Evolutionary conservation across 495 filamentous ascomycete genomes (phyloP).

Genomic region (Trichoderma reesei): DNA sequence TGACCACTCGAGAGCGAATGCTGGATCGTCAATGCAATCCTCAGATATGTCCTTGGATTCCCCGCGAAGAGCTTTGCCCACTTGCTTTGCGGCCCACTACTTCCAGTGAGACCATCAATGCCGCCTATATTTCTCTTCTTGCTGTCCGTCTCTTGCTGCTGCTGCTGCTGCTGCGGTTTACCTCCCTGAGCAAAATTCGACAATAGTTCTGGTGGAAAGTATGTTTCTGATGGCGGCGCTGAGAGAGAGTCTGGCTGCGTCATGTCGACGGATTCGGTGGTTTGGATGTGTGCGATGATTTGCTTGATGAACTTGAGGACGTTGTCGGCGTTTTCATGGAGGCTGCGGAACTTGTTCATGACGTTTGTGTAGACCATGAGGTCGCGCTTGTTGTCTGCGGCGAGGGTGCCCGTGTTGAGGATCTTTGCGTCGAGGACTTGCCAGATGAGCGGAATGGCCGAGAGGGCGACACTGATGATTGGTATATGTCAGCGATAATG

Average conservation of each 20-base stretch:
- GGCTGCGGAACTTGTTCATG: constrained; percentile 2
- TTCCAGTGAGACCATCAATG: too few relatives aligned
- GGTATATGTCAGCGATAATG: not conserved
- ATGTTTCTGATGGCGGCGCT: not conserved
- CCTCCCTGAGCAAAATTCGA: not conserved
- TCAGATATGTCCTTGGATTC: not conserved
- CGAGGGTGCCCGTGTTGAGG: not conserved
- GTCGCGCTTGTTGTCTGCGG: not conserved
- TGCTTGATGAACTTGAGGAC: not conserved
- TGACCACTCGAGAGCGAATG: not conserved
- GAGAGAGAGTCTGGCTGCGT: not conserved
- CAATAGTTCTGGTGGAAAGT: not conserved
- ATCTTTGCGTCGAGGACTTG: constrained; percentile 4
- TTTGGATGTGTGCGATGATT: not conserved
- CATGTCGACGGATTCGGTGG: not conserved
- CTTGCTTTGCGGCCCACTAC: not conserved
- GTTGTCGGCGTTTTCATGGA: constrained; percentile 1
- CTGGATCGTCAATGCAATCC: not conserved
- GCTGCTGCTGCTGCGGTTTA: not conserved
- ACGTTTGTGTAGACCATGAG: constrained; percentile 7
- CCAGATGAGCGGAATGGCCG: not conserved
- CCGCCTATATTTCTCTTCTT: too few relatives aligned
- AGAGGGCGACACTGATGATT: not conserved
- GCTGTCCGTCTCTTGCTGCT: not conserved
- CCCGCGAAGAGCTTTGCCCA: not conserved